A percentile compares a stretch with the other conserved stretches of the same genome.
Evolutionary conservation across 2,329 filamentous ascomycete genomes (phyloP).

Genomic region (Myriosclerotinia curreyana): DNA sequence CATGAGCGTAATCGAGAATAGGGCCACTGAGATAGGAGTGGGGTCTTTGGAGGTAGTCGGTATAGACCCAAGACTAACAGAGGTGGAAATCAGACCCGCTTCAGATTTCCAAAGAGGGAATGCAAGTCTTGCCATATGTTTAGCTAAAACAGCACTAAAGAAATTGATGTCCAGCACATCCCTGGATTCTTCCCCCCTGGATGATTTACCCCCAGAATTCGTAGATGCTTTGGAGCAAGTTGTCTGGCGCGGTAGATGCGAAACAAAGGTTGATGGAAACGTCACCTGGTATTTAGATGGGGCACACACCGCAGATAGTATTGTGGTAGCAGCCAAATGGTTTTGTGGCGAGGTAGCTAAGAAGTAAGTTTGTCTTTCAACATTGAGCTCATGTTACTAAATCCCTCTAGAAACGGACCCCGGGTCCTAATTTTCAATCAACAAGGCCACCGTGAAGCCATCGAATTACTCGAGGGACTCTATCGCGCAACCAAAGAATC

Average conservation of each 20-base stretch:
- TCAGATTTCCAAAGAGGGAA: slow-evolving; percentile 60
- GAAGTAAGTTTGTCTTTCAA: slow-evolving; percentile 26
- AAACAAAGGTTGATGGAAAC: slow-evolving; percentile 53
- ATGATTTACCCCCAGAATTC: slow-evolving; percentile 55
- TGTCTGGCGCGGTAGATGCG: slow-evolving; percentile 76
- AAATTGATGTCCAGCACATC: slow-evolving; percentile 41
- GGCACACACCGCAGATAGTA: slow-evolving; percentile 87
- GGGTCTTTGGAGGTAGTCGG: slow-evolving; percentile 46
- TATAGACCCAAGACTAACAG: slow-evolving; percentile 46
- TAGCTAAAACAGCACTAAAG: slow-evolving; percentile 50
- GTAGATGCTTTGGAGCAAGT: slow-evolving; percentile 70
- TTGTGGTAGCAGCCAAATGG: slow-evolving; percentile 78
- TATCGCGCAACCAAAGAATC: slow-evolving; percentile 44
- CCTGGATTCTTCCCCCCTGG: slow-evolving; percentile 23
- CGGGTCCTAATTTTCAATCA: slow-evolving; percentile 85
- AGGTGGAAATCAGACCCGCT: slow-evolving; percentile 49
- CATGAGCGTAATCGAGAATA: slow-evolving; percentile 46
- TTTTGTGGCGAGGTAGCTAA: slow-evolving; percentile 56
- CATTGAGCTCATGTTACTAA: not conserved
- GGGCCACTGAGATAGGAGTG: slow-evolving; percentile 54
- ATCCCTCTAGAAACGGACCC: slow-evolving; percentile 39
- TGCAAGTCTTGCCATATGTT: slow-evolving; percentile 49
- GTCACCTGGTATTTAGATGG: slow-evolving; percentile 88
- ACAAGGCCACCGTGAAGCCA: slow-evolving; percentile 47
- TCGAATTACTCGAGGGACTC: slow-evolving; percentile 53